Evolutionary conservation across 2,329 filamentous ascomycete species (phyloP).

Genomic region (Microsporum ferrugineum): DNA sequence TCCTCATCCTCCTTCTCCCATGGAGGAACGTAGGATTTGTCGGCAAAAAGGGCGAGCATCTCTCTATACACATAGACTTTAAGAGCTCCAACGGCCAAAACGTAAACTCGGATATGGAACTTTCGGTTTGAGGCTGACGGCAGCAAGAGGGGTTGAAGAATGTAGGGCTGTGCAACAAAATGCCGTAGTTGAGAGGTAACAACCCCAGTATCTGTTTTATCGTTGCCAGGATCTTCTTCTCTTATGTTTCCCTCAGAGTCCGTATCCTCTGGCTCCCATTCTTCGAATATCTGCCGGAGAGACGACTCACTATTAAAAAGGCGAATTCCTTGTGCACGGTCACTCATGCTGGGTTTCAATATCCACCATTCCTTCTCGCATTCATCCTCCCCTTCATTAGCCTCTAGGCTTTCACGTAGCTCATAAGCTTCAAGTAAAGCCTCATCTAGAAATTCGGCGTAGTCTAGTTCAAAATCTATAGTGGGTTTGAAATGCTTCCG

Average conservation of each 20-base stretch:
- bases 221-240: slow-evolving; percentile 21
- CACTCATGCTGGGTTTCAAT: slow-evolving; percentile 93
- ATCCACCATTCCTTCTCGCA: slow-evolving; percentile 81
- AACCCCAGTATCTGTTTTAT: slow-evolving; percentile 41
- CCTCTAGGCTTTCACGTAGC: slow-evolving; percentile 62
- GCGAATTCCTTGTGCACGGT: slow-evolving; percentile 83
- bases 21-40: slow-evolving; percentile 58
- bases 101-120: slow-evolving; percentile 91
- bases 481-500: slow-evolving; percentile 60
- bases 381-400: slow-evolving; percentile 56
- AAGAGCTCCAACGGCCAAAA: slow-evolving; percentile 66
- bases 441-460: slow-evolving; percentile 91
- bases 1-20: slow-evolving; percentile 29
- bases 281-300: slow-evolving; percentile 77
- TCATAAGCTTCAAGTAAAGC: slow-evolving; percentile 84
- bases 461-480: slow-evolving; percentile 88
- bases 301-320: slow-evolving; percentile 78
- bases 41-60: slow-evolving; percentile 90
- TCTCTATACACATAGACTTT: slow-evolving; percentile 74
- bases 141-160: slow-evolving; percentile 72
- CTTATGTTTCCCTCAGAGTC: slow-evolving; percentile 50
- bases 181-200: slow-evolving; percentile 85
- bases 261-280: slow-evolving; percentile 63
- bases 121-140: slow-evolving; percentile 56
- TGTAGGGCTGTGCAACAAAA: slow-evolving; percentile 92